Percentiles rank a stretch among this genome's conserved stretches.
These are phyloP conservation scores for Bonnemaisonia californica DNA, from an alignment of 31 red algal species.

Conservation along the genomic window DNA sequence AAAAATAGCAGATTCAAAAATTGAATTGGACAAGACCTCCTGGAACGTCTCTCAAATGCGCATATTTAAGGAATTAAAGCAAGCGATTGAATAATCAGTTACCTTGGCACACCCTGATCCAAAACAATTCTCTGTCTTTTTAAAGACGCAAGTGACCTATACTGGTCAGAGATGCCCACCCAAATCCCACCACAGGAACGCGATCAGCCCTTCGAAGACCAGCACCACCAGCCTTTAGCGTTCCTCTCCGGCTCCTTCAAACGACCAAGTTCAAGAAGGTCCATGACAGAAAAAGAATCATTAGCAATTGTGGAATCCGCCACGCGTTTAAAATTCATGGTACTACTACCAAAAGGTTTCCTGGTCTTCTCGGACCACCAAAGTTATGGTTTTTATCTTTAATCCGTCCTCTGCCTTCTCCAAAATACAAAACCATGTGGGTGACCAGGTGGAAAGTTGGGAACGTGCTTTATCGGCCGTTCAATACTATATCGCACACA, in stretches of 20 bases:
- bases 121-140: slow-evolving; percentile 4
- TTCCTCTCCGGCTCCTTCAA: slow-evolving; percentile 20
- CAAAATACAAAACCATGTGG: not conserved
- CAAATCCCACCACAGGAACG: not conserved
- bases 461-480: not conserved
- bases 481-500: slow-evolving; percentile 15
- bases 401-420: not conserved
- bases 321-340: not conserved
- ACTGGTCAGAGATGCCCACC: not conserved
- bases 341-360: not conserved
- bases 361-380: slow-evolving; percentile 14
- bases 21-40: slow-evolving; percentile 11
- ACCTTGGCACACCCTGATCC: not conserved
- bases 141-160: not conserved
- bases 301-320: slow-evolving; percentile 22
- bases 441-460: slow-evolving; percentile 25
- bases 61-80: not conserved
- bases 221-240: slow-evolving; percentile 23
- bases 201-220: not conserved
- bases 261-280: not conserved
- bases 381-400: slow-evolving; percentile 29
- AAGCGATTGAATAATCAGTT: not conserved
- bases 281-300: slow-evolving; percentile 16
- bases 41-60: slow-evolving; percentile 18
- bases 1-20: slow-evolving; percentile 15